A percentile compares a stretch with the other conserved stretches of the same genome.
Evolutionary conservation across 1,284 basidiomycete species (phyloP).

Genomic region (Cystobasidium sp.): DNA sequence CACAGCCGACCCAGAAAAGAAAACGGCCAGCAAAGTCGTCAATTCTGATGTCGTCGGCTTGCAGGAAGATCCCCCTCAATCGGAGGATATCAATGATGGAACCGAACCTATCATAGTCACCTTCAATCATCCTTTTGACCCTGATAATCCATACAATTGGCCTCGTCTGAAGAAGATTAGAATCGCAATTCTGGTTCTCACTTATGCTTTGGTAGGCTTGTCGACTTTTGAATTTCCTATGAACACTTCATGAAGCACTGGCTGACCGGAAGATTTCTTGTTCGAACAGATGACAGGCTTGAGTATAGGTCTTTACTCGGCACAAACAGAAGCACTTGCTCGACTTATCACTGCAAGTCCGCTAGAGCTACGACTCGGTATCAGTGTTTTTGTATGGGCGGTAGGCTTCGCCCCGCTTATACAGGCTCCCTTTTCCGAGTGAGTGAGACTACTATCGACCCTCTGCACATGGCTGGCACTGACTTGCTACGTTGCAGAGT

Average conservation of each 20-base stretch:
- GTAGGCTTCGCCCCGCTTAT: constrained; percentile 27
- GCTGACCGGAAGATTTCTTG: background rate
- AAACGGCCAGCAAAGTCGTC: background rate
- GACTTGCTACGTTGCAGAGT: constrained; percentile 47
- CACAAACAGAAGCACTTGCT: constrained; percentile 1
- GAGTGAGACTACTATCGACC: background rate
- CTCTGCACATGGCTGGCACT: background rate
- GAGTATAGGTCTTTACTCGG: constrained; percentile 31
- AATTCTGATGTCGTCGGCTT: background rate
- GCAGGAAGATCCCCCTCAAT: background rate
- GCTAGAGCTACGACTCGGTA: constrained; percentile 9
- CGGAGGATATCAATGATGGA: background rate
- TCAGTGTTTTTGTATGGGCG: constrained; percentile 14
- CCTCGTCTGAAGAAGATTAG: constrained; percentile 25
- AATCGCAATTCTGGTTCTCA: constrained; percentile 19
- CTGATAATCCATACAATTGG: constrained; percentile 30
- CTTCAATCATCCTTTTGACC: constrained; percentile 24
- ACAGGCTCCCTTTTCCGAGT: constrained; percentile 31
- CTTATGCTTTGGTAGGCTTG: constrained; percentile 10
- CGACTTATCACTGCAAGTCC: constrained; percentile 1
- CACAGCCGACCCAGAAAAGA: background rate
- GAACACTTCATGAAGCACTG: background rate
- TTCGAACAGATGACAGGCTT: constrained; percentile 18
- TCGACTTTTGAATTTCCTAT: background rate
- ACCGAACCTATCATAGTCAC: constrained; percentile 11